phyloP scores from a whole-genome alignment of 495 filamentous ascomycete genomes.

The Hypomontagnella monticulosa region DNA sequence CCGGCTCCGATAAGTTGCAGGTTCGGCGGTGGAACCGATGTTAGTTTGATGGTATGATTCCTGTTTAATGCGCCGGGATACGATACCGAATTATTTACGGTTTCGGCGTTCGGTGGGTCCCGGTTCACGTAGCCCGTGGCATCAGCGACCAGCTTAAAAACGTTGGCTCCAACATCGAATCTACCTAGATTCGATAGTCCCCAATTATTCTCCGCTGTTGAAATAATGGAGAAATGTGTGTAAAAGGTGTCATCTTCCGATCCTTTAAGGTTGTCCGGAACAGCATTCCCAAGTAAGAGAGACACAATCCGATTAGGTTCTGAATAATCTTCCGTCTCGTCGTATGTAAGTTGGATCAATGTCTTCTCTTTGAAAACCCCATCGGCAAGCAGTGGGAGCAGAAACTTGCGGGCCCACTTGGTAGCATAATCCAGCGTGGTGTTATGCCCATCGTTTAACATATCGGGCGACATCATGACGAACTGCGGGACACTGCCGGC shows the following conservation, averaged over 20 bases:
- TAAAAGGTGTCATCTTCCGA: conserved; percentile 74
- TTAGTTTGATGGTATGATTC: conserved; percentile 39
- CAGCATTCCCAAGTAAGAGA: conserved; percentile 69
- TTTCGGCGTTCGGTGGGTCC: conserved; percentile 64
- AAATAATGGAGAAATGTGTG: conserved; percentile 75
- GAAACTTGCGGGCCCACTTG: conserved; percentile 66
- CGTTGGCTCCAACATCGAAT: conserved; percentile 77
- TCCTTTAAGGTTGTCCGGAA: conserved; percentile 65
- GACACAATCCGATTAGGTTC: conserved; percentile 68
- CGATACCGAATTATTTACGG: conserved; percentile 71
- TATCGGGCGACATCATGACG: conserved; percentile 75
- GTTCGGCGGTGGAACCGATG: conserved; percentile 56
- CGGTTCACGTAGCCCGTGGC: conserved; percentile 66
- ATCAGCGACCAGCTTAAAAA: conserved; percentile 69
- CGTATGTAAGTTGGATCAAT: conserved; percentile 74
- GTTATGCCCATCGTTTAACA: conserved; percentile 78
- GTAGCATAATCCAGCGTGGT: conserved; percentile 67
- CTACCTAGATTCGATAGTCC: conserved; percentile 71
- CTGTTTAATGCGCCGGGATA: conserved; percentile 65
- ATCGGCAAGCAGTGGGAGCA: conserved; percentile 66
- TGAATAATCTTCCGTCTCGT: conserved; percentile 68
- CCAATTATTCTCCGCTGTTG: conserved; percentile 74
- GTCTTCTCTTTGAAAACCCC: conserved; percentile 68
- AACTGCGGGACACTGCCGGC: conserved; percentile 68
- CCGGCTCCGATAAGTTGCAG: conserved; percentile 55